Conservation (phyloP, 2,329 filamentous ascomycete genomes). For the Aspergillus flavus region DNA sequence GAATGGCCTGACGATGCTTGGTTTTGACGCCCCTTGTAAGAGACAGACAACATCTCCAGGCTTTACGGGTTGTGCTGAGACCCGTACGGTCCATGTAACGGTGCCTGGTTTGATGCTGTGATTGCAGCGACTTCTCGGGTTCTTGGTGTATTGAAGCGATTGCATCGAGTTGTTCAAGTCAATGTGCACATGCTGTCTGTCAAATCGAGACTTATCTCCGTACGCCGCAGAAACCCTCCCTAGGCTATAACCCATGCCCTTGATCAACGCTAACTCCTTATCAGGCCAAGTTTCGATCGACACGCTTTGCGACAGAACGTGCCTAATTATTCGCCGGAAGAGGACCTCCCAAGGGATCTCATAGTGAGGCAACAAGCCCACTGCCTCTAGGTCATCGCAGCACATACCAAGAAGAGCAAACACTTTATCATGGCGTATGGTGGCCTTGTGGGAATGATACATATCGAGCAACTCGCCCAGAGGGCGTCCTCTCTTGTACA, state of each 20-base stretch:
- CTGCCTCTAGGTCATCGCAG: background rate
- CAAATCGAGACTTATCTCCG: background rate
- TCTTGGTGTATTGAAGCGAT: background rate
- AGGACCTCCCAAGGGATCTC: background rate
- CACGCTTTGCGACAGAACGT: background rate
- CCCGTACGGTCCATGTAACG: background rate
- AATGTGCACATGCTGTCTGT: background rate
- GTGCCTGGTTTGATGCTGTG: too few species aligned
- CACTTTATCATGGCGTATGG: constrained; percentile 1
- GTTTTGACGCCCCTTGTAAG: background rate
- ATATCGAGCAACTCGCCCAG: constrained; percentile 4
- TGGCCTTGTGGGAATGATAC: constrained; percentile 1
- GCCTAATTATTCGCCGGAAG: background rate
- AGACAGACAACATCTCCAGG: constrained; percentile 2
- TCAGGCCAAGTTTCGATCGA: background rate
- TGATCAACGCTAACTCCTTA: background rate
- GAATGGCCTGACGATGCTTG: background rate
- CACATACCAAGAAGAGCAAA: constrained; percentile 4
- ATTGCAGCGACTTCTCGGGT: background rate
- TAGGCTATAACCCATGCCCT: background rate
- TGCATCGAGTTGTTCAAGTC: too few species aligned
- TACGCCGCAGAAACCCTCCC: background rate
- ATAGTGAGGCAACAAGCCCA: background rate
- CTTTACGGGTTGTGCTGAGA: background rate
- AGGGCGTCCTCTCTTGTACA: too few species aligned